Evolutionary conservation across 345 rosid genomes (phyloP).

Genomic region (Salix arbutifolia): DNA sequence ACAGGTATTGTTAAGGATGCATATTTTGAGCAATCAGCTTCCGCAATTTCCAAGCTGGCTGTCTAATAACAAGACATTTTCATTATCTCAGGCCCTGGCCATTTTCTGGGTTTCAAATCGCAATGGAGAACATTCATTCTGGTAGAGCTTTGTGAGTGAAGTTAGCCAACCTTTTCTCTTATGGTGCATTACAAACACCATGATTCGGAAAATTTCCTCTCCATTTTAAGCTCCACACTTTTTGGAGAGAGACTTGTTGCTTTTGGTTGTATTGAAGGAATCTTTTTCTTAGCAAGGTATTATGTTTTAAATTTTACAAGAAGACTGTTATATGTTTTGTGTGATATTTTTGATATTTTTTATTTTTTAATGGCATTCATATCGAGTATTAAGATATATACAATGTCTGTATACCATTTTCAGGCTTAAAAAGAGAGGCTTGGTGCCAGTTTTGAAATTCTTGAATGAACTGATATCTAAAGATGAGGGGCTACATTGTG

Average conservation of each 20-base stretch:
- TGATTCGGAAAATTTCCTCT: not conserved
- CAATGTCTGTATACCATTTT: slow-evolving; percentile 47
- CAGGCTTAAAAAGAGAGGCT: slow-evolving; percentile 94
- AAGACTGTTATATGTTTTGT: slow-evolving; percentile 2
- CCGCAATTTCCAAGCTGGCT: not conserved
- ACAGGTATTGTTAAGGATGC: slow-evolving; percentile 1
- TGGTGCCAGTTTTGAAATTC: slow-evolving; percentile 93
- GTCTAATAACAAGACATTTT: slow-evolving; percentile 21
- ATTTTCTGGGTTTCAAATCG: slow-evolving; percentile 89
- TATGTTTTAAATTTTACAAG: slow-evolving; percentile 1
- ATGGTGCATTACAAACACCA: not conserved
- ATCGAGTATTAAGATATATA: not conserved
- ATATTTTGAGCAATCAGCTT: not conserved
- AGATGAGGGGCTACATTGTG: slow-evolving; percentile 93
- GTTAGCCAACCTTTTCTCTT: not conserved
- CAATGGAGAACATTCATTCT: slow-evolving; percentile 94
- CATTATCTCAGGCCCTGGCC: slow-evolving; percentile 67
- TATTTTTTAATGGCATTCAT: not conserved
- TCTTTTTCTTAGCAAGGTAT: slow-evolving; percentile 93
- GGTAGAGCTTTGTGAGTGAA: slow-evolving; percentile 43
- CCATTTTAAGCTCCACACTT: too few species aligned
- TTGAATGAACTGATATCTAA: slow-evolving; percentile 92
- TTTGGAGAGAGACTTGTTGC: too few species aligned
- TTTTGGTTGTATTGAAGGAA: slow-evolving; percentile 86
- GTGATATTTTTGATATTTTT: not conserved